These are phyloP conservation scores for Camelina hispida DNA, from an alignment of 345 rosid species.

Conservation along the genomic window DNA sequence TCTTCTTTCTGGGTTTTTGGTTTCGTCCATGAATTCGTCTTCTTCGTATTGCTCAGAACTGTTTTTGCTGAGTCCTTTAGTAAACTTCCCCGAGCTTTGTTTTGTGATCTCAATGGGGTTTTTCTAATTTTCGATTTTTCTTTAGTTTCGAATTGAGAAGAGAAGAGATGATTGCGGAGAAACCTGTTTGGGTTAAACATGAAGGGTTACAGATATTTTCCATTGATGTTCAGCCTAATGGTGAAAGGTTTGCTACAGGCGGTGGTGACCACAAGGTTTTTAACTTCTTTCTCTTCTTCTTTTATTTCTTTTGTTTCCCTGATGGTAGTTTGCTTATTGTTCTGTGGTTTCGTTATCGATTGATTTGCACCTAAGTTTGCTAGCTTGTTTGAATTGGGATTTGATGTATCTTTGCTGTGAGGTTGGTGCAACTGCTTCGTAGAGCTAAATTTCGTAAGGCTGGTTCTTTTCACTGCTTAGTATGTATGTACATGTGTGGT, in stretches of 20 bases:
- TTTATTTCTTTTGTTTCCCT: neutral
- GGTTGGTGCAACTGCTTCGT: neutral
- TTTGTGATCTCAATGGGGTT: constrained; percentile 11
- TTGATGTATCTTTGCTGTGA: neutral
- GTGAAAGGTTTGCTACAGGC: constrained; percentile 95
- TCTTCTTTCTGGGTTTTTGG: constrained; percentile 27
- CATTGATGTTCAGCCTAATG: constrained; percentile 95
- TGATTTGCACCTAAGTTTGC: neutral
- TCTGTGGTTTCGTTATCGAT: constrained; percentile 1
- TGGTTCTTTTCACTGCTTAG: neutral
- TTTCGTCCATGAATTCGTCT: constrained; percentile 8
- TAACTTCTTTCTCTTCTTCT: constrained; percentile 8
- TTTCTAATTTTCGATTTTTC: neutral
- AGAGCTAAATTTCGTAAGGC: neutral
- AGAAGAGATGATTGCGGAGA: constrained; percentile 87
- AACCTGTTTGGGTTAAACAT: constrained; percentile 93
- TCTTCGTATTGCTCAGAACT: constrained; percentile 12
- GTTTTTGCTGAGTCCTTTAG: constrained; percentile 8
- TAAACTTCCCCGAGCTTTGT: constrained; percentile 8
- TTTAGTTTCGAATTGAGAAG: constrained; percentile 24
- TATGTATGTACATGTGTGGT: neutral
- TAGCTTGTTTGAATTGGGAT: neutral
- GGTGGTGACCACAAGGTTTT: constrained; percentile 98
- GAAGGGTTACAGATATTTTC: constrained; percentile 98
- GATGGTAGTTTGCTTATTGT: neutral